Base-by-base conservation (phyloP, 768 basidiomycete genomes). In the Boletales sp. region DNA sequence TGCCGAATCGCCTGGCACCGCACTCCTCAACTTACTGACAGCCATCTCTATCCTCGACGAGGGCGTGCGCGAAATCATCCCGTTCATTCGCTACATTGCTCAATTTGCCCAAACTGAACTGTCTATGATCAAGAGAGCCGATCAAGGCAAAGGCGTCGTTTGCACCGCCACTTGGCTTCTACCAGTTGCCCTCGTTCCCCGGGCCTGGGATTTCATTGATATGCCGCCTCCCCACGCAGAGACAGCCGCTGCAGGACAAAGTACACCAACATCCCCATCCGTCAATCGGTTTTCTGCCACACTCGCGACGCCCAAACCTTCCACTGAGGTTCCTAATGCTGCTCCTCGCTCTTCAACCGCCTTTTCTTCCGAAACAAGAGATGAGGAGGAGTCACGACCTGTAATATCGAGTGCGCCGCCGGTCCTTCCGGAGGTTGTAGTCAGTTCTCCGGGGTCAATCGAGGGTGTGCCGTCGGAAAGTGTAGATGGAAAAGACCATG, bases 131-230 rank as follows among this genome's bases (percentile, higher is more conserved):
- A 75, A 79, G 59, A 69, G 62, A 18, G 80, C 85, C 57, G 76
- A 93, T 57, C 60, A 71, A 44, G 90, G 91, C 1, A 65, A 80
- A 59, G 91, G 91, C 17, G 92, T 93, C 34, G 83, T 94, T 32
- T 90, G 91, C 61, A 86, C 89, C 43, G 86, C 91, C 7, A 94
- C 91, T n/a, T 94, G 91, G 87, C 77, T 90, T 44, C 80, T 91
- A 76, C 90, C 89, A 18, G 80, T 82, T 44, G 89, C 89, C 4
- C 72, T 91, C 69, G 80, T 86, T 42, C 84, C 89, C 36, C 84
- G 84, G 21, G 72, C 89, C 34, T 92, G 90, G 90, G 90, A 92
- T 64, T 91, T 80, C 52, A 50, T 81, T 47, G 72, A 82, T 33
- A 65, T 72, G 7, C 52, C 50, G 0, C 69, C 74, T 38, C 71